Evolutionary conservation across 73 alveolate species (phyloP).

Genomic region (Blepharisma japonicum): DNA sequence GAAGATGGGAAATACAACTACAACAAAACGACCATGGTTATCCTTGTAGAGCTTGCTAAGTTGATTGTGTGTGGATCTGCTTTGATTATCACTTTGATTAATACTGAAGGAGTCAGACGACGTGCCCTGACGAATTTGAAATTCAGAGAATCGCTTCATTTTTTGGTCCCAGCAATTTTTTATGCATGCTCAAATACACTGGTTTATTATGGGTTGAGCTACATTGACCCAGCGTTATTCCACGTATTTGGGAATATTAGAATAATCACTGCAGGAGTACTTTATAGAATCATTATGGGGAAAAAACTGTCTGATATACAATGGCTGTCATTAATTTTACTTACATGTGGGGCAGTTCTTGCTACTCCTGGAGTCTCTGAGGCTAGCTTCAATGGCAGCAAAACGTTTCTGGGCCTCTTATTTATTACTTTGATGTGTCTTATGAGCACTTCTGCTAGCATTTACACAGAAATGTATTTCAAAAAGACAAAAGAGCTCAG

Average conservation of each 20-base stretch:
- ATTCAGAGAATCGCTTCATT: slow-evolving; percentile 14
- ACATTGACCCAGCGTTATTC: slow-evolving; percentile 31
- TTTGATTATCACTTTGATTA: background rate
- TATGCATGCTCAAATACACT: slow-evolving; percentile 23
- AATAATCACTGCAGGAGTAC: slow-evolving; percentile 23
- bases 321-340: slow-evolving; percentile 23
- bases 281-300: slow-evolving; percentile 27
- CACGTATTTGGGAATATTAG: slow-evolving; percentile 31
- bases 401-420: slow-evolving; percentile 8
- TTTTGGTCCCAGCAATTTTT: slow-evolving; percentile 3
- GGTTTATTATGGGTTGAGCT: slow-evolving; percentile 8
- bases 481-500: slow-evolving; percentile 26
- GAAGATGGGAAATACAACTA: slow-evolving; percentile 18
- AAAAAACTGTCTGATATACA: slow-evolving; percentile 22
- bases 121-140: background rate
- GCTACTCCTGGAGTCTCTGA: slow-evolving; percentile 21
- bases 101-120: background rate
- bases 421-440: background rate
- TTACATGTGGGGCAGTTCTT: slow-evolving; percentile 20
- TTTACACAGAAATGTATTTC: slow-evolving; percentile 9
- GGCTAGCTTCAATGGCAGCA: background rate
- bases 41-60: slow-evolving; percentile 30
- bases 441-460: slow-evolving; percentile 10
- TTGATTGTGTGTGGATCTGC: background rate
- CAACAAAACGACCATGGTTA: slow-evolving; percentile 26